Base-by-base conservation (phyloP, 805 yeast species). In the Metschnikowia reukaufii region DNA sequence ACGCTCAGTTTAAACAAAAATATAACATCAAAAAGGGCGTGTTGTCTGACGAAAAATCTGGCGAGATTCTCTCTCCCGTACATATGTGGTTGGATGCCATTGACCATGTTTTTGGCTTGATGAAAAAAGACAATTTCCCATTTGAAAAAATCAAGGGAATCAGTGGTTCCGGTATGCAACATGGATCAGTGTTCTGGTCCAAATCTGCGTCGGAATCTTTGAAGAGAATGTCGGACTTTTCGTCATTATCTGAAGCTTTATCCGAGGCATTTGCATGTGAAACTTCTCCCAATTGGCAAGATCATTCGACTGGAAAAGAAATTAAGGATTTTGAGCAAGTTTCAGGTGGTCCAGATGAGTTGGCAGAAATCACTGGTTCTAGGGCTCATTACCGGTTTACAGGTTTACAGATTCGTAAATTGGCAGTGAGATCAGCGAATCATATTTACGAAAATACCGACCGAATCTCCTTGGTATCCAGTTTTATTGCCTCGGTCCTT, bases 211-310 rank as follows among this genome's bases (percentile, higher is more conserved):
- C 66, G 1, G 49, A 54, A 0, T 51, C 73, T 3, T 69, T 89
- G 42, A 36, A 49, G 1, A 48, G 56, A 0, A 65, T 86, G 46
- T 54, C 70, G 0, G 21, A 59, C 0, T 49, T 54, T 4, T 41
- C 58, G 10, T 49, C 70, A 2, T 67, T 87, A 41, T 61, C 70
- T 31, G 74, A 69, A 1, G 86, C 78, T 51, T 57, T 86, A 32
- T 55, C 58, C 2, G 55, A 55, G 1, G 84, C 86, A 1, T 84
- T 88, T 54, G 72, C 92, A 1, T 74, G 82, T 55, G 70, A 75
- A 5, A 73, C 73, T 34, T 84, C 95, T 4, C 96, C 97, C 7
- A 90, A 91, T 61, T 90, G 97, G 97, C 97, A 90, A 65, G 97
- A 90, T 60, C 96, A 88, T 61, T 84, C 94, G 19, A 90, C 97